Evolutionary conservation across 192 early-diverging fungal genomes (phyloP).

Genomic region (Rhizoclosmatium globosum): DNA sequence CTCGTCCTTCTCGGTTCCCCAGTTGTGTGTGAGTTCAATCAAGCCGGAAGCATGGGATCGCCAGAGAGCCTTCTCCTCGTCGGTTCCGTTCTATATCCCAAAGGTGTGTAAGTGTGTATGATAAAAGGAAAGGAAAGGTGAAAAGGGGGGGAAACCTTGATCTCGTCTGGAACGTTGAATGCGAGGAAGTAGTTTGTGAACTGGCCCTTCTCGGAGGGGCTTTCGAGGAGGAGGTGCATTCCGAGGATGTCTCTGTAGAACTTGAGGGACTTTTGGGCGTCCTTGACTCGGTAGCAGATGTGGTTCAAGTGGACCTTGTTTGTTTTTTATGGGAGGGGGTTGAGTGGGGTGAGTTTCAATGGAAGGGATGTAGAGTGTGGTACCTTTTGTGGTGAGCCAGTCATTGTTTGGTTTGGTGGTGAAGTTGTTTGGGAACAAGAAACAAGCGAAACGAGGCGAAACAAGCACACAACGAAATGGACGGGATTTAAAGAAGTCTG

Average conservation of each 20-base stretch:
- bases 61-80: slow-evolving; percentile 12
- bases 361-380: not conserved
- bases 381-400: not conserved
- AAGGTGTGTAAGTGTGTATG: not conserved
- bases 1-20: slow-evolving; percentile 19
- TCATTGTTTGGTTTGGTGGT: not conserved
- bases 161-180: slow-evolving; percentile 35
- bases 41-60: slow-evolving; percentile 14
- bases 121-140: not conserved
- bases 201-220: slow-evolving; percentile 7
- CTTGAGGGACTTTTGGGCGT: not conserved
- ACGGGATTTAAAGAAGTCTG: not conserved
- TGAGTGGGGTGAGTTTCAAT: not conserved
- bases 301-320: slow-evolving; percentile 24
- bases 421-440: not conserved
- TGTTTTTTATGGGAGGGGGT: not conserved
- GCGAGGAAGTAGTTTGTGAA: slow-evolving; percentile 35
- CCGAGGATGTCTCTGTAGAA: slow-evolving; percentile 36
- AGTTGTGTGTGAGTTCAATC: slow-evolving; percentile 32
- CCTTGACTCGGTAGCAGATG: slow-evolving; percentile 22
- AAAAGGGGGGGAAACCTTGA: not conserved
- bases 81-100: slow-evolving; percentile 10
- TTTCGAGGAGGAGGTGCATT: slow-evolving; percentile 7
- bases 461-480: slow-evolving; percentile 1
- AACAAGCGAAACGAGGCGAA: not conserved